phyloP scores from a whole-genome alignment of 2,329 filamentous ascomycete genomes.

The Colletotrichum sp. region DNA sequence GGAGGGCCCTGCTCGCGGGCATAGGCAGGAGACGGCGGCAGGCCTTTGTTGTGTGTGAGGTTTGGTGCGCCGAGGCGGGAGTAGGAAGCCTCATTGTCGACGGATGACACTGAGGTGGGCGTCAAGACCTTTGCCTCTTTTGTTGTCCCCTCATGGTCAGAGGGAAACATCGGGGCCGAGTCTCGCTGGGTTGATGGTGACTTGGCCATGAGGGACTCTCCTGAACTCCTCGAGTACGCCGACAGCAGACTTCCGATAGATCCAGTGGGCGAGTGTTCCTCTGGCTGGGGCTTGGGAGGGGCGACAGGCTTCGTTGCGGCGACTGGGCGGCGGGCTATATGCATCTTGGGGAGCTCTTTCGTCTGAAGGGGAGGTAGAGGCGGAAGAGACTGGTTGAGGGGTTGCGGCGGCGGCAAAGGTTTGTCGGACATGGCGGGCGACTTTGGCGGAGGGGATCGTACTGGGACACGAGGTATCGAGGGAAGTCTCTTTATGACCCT shows the following conservation, averaged over 20 bases:
- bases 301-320: not conserved
- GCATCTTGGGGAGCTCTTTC: slow-evolving; percentile 4
- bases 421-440: slow-evolving; percentile 15
- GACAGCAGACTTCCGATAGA: slow-evolving; percentile 62
- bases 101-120: not conserved
- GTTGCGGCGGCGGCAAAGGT: slow-evolving; percentile 27
- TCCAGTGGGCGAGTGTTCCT: slow-evolving; percentile 19
- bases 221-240: slow-evolving; percentile 56
- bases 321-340: slow-evolving; percentile 12
- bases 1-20: not conserved
- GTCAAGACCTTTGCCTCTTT: slow-evolving; percentile 1
- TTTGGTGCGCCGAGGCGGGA: slow-evolving; percentile 1
- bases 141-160: slow-evolving; percentile 13
- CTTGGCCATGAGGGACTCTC: slow-evolving; percentile 43
- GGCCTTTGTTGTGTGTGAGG: slow-evolving; percentile 12
- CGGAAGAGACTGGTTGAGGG: slow-evolving; percentile 34
- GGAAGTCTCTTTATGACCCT: slow-evolving; percentile 19
- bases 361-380: slow-evolving; percentile 27
- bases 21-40: slow-evolving; percentile 15
- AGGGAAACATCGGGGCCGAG: slow-evolving; percentile 25
- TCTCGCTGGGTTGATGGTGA: slow-evolving; percentile 34
- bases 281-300: not conserved
- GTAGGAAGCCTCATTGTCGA: slow-evolving; percentile 1
- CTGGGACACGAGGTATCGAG: slow-evolving; percentile 15
- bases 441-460: not conserved